Evolutionary conservation across 1,139 yeast genomes (phyloP).

Genomic region (Yamadazyma epiphylla): DNA sequence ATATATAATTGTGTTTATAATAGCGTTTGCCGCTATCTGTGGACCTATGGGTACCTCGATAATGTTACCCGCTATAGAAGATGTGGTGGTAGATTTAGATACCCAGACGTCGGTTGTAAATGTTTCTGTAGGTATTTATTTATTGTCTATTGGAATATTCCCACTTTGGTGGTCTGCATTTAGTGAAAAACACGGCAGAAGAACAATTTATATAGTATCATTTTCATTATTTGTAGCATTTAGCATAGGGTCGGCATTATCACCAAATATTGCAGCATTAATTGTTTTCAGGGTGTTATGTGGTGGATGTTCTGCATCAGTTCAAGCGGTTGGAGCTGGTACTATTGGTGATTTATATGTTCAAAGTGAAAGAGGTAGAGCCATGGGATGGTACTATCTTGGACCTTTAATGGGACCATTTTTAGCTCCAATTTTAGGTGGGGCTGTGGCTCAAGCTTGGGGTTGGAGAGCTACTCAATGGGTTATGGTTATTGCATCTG

Average conservation of each 20-base stretch:
- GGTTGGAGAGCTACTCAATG: slow-evolving; percentile 92
- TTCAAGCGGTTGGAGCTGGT: slow-evolving; percentile 89
- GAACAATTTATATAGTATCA: slow-evolving; percentile 68
- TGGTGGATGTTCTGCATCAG: slow-evolving; percentile 83
- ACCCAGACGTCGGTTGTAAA: slow-evolving; percentile 63
- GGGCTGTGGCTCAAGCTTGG: slow-evolving; percentile 67
- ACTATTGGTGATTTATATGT: slow-evolving; percentile 72
- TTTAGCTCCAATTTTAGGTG: slow-evolving; percentile 78
- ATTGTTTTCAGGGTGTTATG: slow-evolving; percentile 67
- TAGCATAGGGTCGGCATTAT: slow-evolving; percentile 67
- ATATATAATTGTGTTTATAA: slow-evolving; percentile 52
- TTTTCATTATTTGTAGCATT: slow-evolving; percentile 62
- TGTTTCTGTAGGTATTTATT: slow-evolving; percentile 75
- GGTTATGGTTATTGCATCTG: slow-evolving; percentile 71
- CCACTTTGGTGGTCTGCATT: slow-evolving; percentile 90
- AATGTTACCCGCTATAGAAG: slow-evolving; percentile 71
- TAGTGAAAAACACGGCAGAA: slow-evolving; percentile 71
- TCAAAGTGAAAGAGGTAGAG: slow-evolving; percentile 69
- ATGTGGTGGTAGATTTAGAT: slow-evolving; percentile 50
- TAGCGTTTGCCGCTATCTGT: slow-evolving; percentile 71
- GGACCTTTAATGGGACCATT: slow-evolving; percentile 85
- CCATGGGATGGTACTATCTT: slow-evolving; percentile 76
- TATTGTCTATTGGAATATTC: slow-evolving; percentile 69
- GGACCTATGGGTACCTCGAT: slow-evolving; percentile 95
- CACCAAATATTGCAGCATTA: slow-evolving; percentile 58